Evolutionary conservation across 331 rosid species (phyloP), one percentile per base, ranked within the genome.

Genomic region (Rhamnella rubrinervis): DNA sequence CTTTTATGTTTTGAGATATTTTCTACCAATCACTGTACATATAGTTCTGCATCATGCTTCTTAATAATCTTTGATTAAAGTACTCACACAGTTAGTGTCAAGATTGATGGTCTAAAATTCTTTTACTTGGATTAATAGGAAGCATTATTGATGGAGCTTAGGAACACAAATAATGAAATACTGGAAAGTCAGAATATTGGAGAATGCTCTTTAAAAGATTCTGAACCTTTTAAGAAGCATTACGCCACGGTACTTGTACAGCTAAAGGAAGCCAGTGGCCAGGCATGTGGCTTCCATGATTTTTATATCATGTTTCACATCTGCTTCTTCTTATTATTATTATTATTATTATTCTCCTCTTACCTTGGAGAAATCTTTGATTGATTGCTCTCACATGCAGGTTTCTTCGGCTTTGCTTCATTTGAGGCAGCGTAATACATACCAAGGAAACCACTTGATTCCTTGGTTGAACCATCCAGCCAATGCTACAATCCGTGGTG

Each of bases 211-310:
- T 68, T 84, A 19, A 86, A 83, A 73, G 85, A 80, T 74, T 82
- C 88, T 1, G 92, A 84, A 59, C 75, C 78, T 68, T 85, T 85
- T 83, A 84, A 77, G 85, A 88, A 81, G 89, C 90, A 89, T 82
- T 86, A 80, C 15, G 92, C 96, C 80, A 86, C 61, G 82, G 87
- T 89, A 86, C 96, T 86, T 81, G 85, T 89, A 86, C 88, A 82
- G 96, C 92, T 89, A 76, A 84, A 86, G 86, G 96, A 89, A 89
- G 96, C 92, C 92, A 84, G 90, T 86, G 89, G 81, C 77, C 86
- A 89, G 96, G 96, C 96, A 84, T 86, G 95, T 83, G 92, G 92
- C 97, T 88, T 90, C 95, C 90, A 9, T 84, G 66, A 66, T 73
- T 79, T 44, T 16, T 69, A 63, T 68, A 72, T 68, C 38, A 47